A percentile compares a stretch with the other conserved stretches of the same genome.
Evolutionary conservation across 345 rosid species (phyloP).

Genomic region (Crucihimalaya himalaica): DNA sequence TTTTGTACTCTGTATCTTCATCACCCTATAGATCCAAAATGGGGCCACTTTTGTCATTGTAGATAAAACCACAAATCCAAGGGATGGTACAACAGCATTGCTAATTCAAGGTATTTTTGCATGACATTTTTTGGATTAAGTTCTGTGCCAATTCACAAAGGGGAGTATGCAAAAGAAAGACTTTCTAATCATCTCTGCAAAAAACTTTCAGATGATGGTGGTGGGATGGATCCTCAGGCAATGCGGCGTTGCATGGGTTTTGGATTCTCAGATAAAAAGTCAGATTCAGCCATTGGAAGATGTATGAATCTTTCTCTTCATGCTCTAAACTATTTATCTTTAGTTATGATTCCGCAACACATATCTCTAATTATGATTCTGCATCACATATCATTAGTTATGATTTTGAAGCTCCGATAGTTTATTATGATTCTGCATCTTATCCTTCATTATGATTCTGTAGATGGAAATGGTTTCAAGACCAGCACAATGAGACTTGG

Average conservation of each 20-base stretch:
- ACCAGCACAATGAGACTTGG: slow-evolving; percentile 98
- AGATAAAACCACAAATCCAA: slow-evolving; percentile 77
- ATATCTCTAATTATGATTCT: slow-evolving; percentile 14
- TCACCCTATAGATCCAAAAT: slow-evolving; percentile 77
- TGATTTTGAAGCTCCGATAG: slow-evolving; percentile 18
- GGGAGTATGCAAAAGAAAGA: slow-evolving; percentile 1
- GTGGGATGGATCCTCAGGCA: slow-evolving; percentile 94
- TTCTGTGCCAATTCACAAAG: background rate
- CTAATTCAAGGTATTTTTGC: slow-evolving; percentile 70
- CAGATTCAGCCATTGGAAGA: slow-evolving; percentile 75
- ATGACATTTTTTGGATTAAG: slow-evolving; percentile 18
- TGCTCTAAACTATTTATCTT: slow-evolving; percentile 31
- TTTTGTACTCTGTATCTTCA: slow-evolving; percentile 39
- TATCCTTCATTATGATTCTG: slow-evolving; percentile 42
- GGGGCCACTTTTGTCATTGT: slow-evolving; percentile 95
- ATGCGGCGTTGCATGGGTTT: slow-evolving; percentile 91
- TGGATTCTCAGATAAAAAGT: slow-evolving; percentile 91
- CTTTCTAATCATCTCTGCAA: slow-evolving; percentile 3
- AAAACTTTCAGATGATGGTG: slow-evolving; percentile 75
- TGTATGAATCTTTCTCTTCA: slow-evolving; percentile 49
- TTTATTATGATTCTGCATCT: slow-evolving; percentile 12
- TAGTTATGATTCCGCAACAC: slow-evolving; percentile 6
- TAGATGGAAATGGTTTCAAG: slow-evolving; percentile 99
- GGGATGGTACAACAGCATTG: slow-evolving; percentile 71
- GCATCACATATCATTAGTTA: slow-evolving; percentile 20